Base-by-base conservation (phyloP, 805 yeast genomes). In the Wickerhamiella galacta region DNA sequence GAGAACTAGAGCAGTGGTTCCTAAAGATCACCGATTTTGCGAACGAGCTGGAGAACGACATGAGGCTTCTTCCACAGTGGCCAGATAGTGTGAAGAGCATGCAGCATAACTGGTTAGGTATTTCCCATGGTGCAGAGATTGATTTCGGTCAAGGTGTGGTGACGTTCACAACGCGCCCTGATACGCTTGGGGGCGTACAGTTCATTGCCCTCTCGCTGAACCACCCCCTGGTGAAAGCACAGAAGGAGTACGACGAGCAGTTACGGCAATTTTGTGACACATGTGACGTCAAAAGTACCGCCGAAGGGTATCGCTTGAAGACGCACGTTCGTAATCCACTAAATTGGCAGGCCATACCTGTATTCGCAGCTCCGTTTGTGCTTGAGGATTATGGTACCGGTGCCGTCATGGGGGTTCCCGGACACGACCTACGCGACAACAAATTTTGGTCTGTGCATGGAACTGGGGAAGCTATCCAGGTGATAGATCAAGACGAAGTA, bases 371-470 rank as follows among this genome's bases (percentile, higher is more conserved):
- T 0, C 93, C 95, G 0, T 90, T 85, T 52, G 96, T 87, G 1
- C 51, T 87, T 22, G 72, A 78, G 3, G 58, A 67, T 3, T 87
- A 87, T 49, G 95, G 95, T 1, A 71, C 71, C 36, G 94, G 95
- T 25, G 93, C 94, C 1, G 96, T 87, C 0, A 87, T 90, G 96
- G 98, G 98, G 1, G 81, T 92, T 46, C 98, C 98, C 2, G 94
- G 78, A 0, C 95, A 85, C 52, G 96, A 90, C 53, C 59, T 61
- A 28, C 65, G 96, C 39, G 98, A 90, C 48, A 70, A 50, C 44
- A 79, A 64, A 6, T 87, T 90, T 49, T 87, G 95, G 95, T 44
- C 49, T 3, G 47, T 57, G 28, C 79, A 79, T 48, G 37, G 38
- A 3, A 31, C 24, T 16, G 44, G 38, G 4, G 8, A 31, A 1